Base-by-base conservation (phyloP, 441 rosid genomes). In the Theobroma grandiflorum region DNA sequence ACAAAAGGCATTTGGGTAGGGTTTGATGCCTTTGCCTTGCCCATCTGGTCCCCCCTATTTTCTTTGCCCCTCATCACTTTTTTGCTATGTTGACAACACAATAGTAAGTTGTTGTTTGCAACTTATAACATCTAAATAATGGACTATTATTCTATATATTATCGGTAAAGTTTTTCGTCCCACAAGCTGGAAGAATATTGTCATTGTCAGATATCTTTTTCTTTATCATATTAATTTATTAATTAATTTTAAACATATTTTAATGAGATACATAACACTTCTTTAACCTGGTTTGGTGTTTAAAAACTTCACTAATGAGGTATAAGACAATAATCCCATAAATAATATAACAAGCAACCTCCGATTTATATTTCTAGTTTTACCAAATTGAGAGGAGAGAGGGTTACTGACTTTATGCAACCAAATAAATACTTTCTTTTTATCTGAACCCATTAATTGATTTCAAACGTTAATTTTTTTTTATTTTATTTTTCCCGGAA, bases 291-390 rank as follows among this genome's bases (percentile, higher is more conserved):
- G 31, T 26, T 26, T 26, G 31, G 31, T 0, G 31, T 26, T 26
- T 26, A 26, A 26, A 26, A 26, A 26, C 31, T 26, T 26, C 31
- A 26, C 31, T 26, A 26, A 26, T 26, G 31, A 26, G 31, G 31
- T 26, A 26, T 26, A 43, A 43, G 10, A 43, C 8, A 43, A 4
- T 43, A 6, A 43, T 6, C 58, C 11, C 61, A 55, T 20, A 35
- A 26, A 33, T 26, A 11, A 70, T 26, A 63, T 74, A 57, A 64
- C 58, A 58, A 76, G 45, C 68, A 43, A 72, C 42, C 66, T 47
- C 77, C n/a, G 11, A 33, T 73, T 71, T 61, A 31, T 31, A 31
- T 78, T 78, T 84, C 72, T 78, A 66, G 82, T 73, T 65, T 84
- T 81, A 49, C 80, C 82, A 52, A 53, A 75, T 80, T 38, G 53